phyloP scores from a whole-genome alignment of 208 protist species.

The Leishmania turanica region DNA sequence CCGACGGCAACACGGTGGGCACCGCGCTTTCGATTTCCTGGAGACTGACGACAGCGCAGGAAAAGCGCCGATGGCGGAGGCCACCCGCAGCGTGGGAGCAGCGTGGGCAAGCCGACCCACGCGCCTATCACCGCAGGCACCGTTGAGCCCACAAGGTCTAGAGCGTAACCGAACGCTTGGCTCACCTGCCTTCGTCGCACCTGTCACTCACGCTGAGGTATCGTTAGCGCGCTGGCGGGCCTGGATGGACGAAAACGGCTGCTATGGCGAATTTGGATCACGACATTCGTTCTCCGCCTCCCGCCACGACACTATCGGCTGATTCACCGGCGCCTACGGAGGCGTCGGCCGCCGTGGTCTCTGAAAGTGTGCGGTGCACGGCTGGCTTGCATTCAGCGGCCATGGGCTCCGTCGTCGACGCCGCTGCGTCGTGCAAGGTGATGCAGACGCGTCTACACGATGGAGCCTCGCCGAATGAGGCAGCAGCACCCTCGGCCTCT shows the following conservation, averaged over 20 bases:
- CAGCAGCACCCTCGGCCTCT: neutral
- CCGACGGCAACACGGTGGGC: neutral
- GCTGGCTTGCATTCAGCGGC: neutral
- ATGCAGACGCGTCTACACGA: neutral
- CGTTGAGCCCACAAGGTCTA: neutral
- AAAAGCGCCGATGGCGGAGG: neutral
- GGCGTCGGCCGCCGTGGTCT: no score
- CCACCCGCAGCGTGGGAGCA: neutral
- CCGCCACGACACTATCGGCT: neutral
- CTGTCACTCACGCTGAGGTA: neutral
- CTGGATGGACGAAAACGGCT: neutral
- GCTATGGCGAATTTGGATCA: neutral
- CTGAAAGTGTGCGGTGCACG: neutral
- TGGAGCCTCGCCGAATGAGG: neutral
- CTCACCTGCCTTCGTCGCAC: neutral
- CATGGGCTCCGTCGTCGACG: neutral
- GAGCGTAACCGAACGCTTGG: neutral
- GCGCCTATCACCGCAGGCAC: neutral
- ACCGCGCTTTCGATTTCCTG: neutral
- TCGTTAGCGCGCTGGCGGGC: neutral
- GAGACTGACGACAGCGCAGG: neutral
- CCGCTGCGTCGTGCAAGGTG: neutral
- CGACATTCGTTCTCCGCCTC: neutral
- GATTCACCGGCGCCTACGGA: neutral
- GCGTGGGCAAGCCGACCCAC: neutral